Evolutionary conservation across 148 eudicot genomes (phyloP).

Genomic region (Amaranthus hypochondriacus): DNA sequence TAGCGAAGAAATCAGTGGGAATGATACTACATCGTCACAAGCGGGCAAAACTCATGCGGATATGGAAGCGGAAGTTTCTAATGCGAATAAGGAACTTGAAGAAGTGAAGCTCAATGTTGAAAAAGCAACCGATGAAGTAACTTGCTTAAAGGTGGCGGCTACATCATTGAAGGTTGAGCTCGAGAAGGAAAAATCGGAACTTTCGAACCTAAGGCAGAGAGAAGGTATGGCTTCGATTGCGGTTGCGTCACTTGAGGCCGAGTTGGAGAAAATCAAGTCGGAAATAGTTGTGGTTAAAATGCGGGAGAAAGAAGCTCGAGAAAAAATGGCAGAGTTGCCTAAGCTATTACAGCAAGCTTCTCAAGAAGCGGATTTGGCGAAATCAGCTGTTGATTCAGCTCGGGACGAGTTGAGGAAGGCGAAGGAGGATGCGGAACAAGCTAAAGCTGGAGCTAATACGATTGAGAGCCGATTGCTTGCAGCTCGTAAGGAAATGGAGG

Average conservation of each 20-base stretch:
- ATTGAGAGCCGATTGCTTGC: slow-evolving; percentile 66
- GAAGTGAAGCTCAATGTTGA: slow-evolving; percentile 62
- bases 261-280: slow-evolving; percentile 61
- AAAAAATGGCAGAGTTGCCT: slow-evolving; percentile 67
- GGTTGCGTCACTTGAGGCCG: slow-evolving; percentile 76
- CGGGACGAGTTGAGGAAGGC: slow-evolving; percentile 62
- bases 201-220: slow-evolving; percentile 55
- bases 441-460: slow-evolving; percentile 71
- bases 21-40: slow-evolving; percentile 8
- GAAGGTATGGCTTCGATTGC: slow-evolving; percentile 85
- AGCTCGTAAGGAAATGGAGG: slow-evolving; percentile 85
- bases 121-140: slow-evolving; percentile 67
- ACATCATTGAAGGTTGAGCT: slow-evolving; percentile 61
- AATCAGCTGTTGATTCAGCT: slow-evolving; percentile 48
- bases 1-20: slow-evolving; percentile 36
- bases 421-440: slow-evolving; percentile 72
- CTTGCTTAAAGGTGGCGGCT: slow-evolving; percentile 57
- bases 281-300: slow-evolving; percentile 58
- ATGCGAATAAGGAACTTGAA: slow-evolving; percentile 60
- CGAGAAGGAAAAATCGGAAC: slow-evolving; percentile 60
- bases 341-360: slow-evolving; percentile 68
- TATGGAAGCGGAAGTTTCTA: slow-evolving; percentile 51
- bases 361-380: slow-evolving; percentile 73
- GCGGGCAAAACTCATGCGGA: slow-evolving; percentile 43
- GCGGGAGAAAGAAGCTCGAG: slow-evolving; percentile 65